Base-by-base conservation (phyloP, 164 flowering plant species). In the Vitis rupestris region DNA sequence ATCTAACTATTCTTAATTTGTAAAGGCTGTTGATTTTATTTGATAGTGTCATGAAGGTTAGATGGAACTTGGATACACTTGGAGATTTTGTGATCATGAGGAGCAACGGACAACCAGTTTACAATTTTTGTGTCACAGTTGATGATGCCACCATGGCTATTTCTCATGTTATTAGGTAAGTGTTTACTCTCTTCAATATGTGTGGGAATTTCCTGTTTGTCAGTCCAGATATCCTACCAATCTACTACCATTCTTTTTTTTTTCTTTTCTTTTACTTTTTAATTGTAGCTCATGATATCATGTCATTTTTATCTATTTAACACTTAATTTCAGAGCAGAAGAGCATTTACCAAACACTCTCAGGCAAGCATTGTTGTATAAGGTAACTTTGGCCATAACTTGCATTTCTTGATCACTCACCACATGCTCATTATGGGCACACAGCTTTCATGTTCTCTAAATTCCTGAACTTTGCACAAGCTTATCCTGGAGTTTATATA, bases 141-240 rank as follows among this genome's bases (percentile, higher is more conserved):
- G 99, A 95, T 88, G 99, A 95, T 85, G 97, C 99, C 65, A 87
- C 97, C 68, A 95, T 93, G 99, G 92, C 90, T 27, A 95, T 95
- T 62, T 90, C 99, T 37, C 99, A 95, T 85, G 98, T 95, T 54
- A 88, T 95, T 72, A 95, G 99, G 99, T 90, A 75, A 59, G 16
- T 16, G 4, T 10, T 27, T 17, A 14, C 9, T 3, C 12, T 11
- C 3, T 29, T 11, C 50, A 47, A 44, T 29, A 62, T 68, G 16
- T n/a, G 14, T 10, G 14, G 67, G 17, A 44, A 53, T 37, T 52
- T 48, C 8, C 55, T 29, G 13, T 64, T 12, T 64, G n/a, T 29
- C 23, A 65, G 17, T 23, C 13, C 29, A 9, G 31, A 64, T 5
- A 44, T 37, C 12, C n/a, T 12, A 50, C 17, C 57, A 65, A 11